These are phyloP conservation scores for Malassezia arunalokei DNA, from an alignment of 1,284 basidiomycete genomes.

Conservation along the genomic window DNA sequence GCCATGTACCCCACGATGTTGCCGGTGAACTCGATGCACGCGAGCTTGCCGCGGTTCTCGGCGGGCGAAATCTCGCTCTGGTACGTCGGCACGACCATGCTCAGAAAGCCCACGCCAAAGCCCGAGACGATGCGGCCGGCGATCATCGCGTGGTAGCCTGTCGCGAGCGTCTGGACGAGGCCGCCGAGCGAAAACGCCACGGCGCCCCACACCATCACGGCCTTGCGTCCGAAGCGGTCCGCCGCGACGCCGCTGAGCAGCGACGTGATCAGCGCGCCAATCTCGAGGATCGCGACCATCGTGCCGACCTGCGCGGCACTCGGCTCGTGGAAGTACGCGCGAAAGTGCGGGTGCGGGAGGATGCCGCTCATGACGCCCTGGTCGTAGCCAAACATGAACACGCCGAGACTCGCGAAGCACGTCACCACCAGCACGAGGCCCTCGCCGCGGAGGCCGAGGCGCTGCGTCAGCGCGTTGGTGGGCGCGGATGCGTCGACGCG, in stretches of 20 bases:
- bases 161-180: slow-evolving; percentile 73
- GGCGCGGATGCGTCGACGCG: not conserved
- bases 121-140: slow-evolving; percentile 75
- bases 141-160: slow-evolving; percentile 73
- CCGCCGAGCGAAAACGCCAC: slow-evolving; percentile 78
- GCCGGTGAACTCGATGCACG: slow-evolving; percentile 89
- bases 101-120: slow-evolving; percentile 78
- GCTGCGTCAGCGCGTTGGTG: slow-evolving; percentile 27
- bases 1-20: slow-evolving; percentile 80
- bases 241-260: slow-evolving; percentile 76
- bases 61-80: slow-evolving; percentile 93
- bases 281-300: slow-evolving; percentile 65
- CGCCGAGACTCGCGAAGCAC: slow-evolving; percentile 71
- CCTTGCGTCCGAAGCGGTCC: slow-evolving; percentile 72
- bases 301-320: slow-evolving; percentile 56
- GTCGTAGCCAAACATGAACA: slow-evolving; percentile 61
- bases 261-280: slow-evolving; percentile 70
- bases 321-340: slow-evolving; percentile 55
- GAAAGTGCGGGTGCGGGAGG: slow-evolving; percentile 85
- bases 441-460: slow-evolving; percentile 34
- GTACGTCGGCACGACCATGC: slow-evolving; percentile 89
- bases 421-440: slow-evolving; percentile 48
- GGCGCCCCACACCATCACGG: slow-evolving; percentile 76
- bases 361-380: slow-evolving; percentile 54
- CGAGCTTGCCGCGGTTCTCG: slow-evolving; percentile 56